Base-by-base conservation (phyloP, 2,329 filamentous ascomycete species). In the Exserohilum turcica region DNA sequence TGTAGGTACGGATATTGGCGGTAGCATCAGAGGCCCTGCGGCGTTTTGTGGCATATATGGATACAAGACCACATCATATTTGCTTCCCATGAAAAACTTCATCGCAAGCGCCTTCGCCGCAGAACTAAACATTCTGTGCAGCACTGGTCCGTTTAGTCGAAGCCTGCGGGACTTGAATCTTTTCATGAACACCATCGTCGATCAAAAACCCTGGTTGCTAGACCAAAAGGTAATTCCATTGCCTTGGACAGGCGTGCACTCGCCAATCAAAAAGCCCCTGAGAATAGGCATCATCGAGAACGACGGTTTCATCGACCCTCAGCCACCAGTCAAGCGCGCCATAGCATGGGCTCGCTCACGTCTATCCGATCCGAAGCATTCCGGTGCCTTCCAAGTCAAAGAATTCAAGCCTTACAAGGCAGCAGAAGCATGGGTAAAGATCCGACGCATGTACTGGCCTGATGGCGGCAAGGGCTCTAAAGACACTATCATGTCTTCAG, bases 361-460 rank as follows among this genome's bases (percentile, higher is more conserved):
- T 28, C 59, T 62, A 9, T 55, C 55, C 5, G 35, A 50, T 15
- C 31, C 48, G 6, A 44, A 47, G 16, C 21, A 60, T 1, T 46
- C 43, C 0, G 7, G 54, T 16, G 5, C 24, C 0, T 33, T 78
- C 7, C 63, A 74, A 28, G 38, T 78, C 8, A 78, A 76, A 48
- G 24, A 57, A 0, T 79, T 78, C 52, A 63, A 48, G 2, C 70
- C 74, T 0, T 69, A 66, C n/a, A 64, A 67, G 2, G 61, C 64
- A 0, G 59, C 60, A 19, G 58, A 76, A 15, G 71, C 69, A 0
- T 70, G 64, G 55, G 29, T 35, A 0, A 68, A 60, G 60, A 75
- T 79, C 57, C 57, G 70, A 42, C 57, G 56, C 3, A 74, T 79
- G 10, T 82, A 82, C 68, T 82, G 77, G 65, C 80, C 80, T 0